phyloP scores from a whole-genome alignment of 2,329 filamentous ascomycete genomes.

The Aphanocladium album region DNA sequence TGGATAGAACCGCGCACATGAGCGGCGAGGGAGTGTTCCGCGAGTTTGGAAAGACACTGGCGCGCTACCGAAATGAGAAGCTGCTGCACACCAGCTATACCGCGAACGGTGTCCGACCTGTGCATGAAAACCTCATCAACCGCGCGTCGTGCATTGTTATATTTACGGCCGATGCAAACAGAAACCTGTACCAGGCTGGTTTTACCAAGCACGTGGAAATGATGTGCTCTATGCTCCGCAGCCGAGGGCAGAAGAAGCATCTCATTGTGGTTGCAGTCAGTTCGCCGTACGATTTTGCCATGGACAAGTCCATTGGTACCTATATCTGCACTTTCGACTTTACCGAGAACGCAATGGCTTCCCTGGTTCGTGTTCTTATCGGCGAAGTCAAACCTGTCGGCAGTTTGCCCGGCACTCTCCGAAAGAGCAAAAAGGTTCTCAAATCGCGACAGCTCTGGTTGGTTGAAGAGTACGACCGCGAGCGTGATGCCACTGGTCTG shows the following conservation, averaged over 20 bases:
- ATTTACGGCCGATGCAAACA: constrained; percentile 87
- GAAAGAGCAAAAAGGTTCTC: constrained; percentile 79
- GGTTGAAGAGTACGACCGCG: constrained; percentile 79
- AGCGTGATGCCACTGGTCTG: constrained; percentile 68
- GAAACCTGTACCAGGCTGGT: constrained; percentile 87
- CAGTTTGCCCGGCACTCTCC: constrained; percentile 66
- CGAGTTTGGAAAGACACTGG: constrained; percentile 82
- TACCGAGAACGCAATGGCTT: constrained; percentile 83
- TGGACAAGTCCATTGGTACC: constrained; percentile 83
- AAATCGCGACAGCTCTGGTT: constrained; percentile 95
- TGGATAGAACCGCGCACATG: constrained; percentile 62
- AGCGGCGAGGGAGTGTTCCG: constrained; percentile 90
- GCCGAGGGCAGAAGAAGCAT: constrained; percentile 77
- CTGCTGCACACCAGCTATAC: constrained; percentile 94
- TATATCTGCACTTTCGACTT: constrained; percentile 97
- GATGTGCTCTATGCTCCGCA: constrained; percentile 82
- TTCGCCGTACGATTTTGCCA: constrained; percentile 93
- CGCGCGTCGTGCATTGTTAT: constrained; percentile 84
- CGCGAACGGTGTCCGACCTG: constrained; percentile 82
- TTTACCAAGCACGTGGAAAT: constrained; percentile 96
- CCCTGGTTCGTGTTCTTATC: constrained; percentile 76
- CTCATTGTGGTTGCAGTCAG: constrained; percentile 88
- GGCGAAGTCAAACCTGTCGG: constrained; percentile 62
- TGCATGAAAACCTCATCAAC: constrained; percentile 89
- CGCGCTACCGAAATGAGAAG: constrained; percentile 77